These are phyloP conservation scores for Geotrichum europaeum DNA, from an alignment of 1,139 yeast species.

Conservation along the genomic window DNA sequence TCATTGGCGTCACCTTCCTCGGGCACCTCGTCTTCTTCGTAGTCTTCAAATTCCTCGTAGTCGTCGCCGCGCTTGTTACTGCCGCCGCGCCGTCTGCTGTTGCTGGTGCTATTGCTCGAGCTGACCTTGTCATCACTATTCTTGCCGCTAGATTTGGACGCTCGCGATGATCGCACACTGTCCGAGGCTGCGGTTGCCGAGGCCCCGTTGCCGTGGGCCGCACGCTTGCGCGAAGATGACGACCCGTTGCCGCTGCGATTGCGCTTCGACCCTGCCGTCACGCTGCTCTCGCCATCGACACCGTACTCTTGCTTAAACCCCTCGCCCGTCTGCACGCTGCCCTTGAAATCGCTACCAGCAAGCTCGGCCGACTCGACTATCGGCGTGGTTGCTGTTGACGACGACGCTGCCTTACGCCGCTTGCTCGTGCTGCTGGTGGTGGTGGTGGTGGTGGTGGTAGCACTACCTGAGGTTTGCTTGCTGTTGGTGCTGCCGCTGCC, in stretches of 20 bases:
- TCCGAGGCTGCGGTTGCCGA: conserved; percentile 6
- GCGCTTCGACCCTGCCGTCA: conserved; percentile 2
- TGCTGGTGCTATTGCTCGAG: conserved; percentile 3
- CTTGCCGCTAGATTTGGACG: conserved; percentile 11
- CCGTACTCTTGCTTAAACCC: conserved; percentile 6
- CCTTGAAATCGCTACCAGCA: neutral
- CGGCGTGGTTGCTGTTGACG: conserved; percentile 10
- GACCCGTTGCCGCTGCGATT: neutral
- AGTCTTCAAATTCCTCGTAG: conserved; percentile 12
- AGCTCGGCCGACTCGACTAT: conserved; percentile 3
- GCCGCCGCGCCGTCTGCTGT: conserved; percentile 11
- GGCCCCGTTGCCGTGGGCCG: conserved; percentile 9
- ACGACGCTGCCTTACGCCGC: conserved; percentile 17
- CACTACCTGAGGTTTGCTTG: conserved; percentile 9
- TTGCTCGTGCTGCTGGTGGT: conserved; percentile 1
- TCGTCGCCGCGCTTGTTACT: conserved; percentile 6
- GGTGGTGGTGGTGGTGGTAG: neutral
- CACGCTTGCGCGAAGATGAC: conserved; percentile 8
- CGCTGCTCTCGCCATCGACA: neutral
- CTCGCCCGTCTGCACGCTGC: neutral
- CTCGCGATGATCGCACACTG: conserved; percentile 4
- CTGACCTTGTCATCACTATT: conserved; percentile 7
- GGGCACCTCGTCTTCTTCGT: conserved; percentile 9
- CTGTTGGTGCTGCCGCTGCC: conserved; percentile 16
- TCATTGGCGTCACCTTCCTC: conserved; percentile 20